Percentiles rank a stretch among this genome's conserved stretches.
phyloP scores from a whole-genome alignment of 441 rosid genomes.

The Populus hybrid region DNA sequence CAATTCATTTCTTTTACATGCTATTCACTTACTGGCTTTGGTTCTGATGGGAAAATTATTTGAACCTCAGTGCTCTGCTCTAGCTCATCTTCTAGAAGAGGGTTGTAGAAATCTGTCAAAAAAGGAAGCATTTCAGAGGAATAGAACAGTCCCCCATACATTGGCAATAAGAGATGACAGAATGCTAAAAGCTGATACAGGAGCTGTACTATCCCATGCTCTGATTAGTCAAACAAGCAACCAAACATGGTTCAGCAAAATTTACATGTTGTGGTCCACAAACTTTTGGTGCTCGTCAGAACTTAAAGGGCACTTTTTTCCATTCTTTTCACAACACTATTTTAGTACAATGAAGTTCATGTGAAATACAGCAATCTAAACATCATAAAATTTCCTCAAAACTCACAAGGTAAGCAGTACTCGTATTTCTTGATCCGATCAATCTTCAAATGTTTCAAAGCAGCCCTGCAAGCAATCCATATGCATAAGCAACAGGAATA shows the following conservation, averaged over 20 bases:
- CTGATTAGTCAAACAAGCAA: not conserved
- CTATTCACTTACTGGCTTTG: constrained; percentile 60
- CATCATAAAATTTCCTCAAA: constrained; percentile 14
- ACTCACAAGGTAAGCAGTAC: constrained; percentile 96
- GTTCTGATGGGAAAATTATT: constrained; percentile 74
- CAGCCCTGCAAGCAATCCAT: constrained; percentile 57
- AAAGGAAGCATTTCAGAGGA: constrained; percentile 12
- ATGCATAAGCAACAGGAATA: constrained; percentile 1
- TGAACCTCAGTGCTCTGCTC: constrained; percentile 84
- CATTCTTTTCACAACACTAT: not conserved
- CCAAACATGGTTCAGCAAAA: not conserved
- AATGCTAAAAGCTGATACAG: not conserved
- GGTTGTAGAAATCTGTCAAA: constrained; percentile 79
- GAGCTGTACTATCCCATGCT: not conserved
- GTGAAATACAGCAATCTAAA: constrained; percentile 12
- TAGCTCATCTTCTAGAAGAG: constrained; percentile 80
- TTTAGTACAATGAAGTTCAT: not conserved
- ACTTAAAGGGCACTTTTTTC: not conserved
- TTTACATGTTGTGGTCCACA: not conserved
- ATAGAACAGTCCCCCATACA: not conserved
- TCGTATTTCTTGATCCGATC: constrained; percentile 86
- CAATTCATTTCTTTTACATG: not conserved
- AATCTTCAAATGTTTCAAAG: constrained; percentile 85
- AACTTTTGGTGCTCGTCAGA: not conserved
- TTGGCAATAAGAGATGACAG: not conserved